Evolutionary conservation across 768 basidiomycete species (phyloP).

Genomic region (Amanita thiersii): DNA sequence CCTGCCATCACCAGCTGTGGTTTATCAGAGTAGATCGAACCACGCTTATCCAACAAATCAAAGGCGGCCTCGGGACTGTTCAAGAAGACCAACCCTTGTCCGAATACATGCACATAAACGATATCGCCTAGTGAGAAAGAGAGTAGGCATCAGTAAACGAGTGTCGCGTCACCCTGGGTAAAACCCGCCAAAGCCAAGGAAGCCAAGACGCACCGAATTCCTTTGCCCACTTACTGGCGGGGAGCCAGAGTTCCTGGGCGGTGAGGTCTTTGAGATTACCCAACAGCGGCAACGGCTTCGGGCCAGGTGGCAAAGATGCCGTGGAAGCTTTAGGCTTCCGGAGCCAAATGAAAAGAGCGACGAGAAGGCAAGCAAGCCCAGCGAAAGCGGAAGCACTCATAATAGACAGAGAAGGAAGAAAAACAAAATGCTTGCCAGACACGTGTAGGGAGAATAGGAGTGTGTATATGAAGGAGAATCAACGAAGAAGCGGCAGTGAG

Average conservation of each 20-base stretch:
- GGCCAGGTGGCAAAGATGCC: constrained; percentile 54
- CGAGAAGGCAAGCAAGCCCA: constrained; percentile 28
- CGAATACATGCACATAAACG: constrained; percentile 57
- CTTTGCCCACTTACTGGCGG: constrained; percentile 52
- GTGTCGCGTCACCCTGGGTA: constrained; percentile 9
- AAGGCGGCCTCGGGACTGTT: constrained; percentile 49
- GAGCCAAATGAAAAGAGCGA: constrained; percentile 31
- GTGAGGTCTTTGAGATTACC: constrained; percentile 60
- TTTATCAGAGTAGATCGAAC: constrained; percentile 70
- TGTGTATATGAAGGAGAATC: background rate
- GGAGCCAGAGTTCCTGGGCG: constrained; percentile 56
- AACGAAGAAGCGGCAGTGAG: background rate
- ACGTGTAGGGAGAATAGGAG: background rate
- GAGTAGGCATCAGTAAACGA: constrained; percentile 3
- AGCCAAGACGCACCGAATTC: constrained; percentile 42
- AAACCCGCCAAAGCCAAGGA: background rate
- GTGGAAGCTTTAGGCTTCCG: constrained; percentile 33
- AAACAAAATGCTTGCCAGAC: background rate
- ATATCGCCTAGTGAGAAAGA: constrained; percentile 42
- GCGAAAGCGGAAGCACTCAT: constrained; percentile 20
- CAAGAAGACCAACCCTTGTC: constrained; percentile 61
- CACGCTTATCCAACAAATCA: constrained; percentile 65
- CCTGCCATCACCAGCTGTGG: constrained; percentile 61
- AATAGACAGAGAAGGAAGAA: background rate
- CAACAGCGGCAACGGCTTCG: constrained; percentile 53